Base-by-base conservation (phyloP, 2,329 filamentous ascomycete genomes). In the Spiromastix sp. region DNA sequence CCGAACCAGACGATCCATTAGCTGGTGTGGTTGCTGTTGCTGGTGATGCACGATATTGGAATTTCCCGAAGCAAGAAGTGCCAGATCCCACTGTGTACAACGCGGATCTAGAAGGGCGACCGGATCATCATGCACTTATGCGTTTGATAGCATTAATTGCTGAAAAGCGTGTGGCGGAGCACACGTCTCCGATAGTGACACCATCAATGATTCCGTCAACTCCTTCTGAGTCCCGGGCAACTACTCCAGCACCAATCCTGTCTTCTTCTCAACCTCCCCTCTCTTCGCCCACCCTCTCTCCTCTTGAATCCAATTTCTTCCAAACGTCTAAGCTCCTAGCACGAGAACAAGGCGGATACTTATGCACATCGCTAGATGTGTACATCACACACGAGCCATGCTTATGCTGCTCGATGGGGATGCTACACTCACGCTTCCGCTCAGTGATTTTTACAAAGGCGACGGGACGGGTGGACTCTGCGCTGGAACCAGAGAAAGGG, bases 361-460 rank as follows among this genome's bases (percentile, higher is more conserved):
- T 98, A 13, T 96, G 89, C 61, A 85, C 93, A 46, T 84, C 85
- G 36, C 72, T 98, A 19, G 89, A 96, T 59, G 74, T 98, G 38
- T 96, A 95, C 62, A 70, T 93, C 41, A 94, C 87, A 2, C 87
- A 96, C 53, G 91, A 98, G 61, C 91, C 91, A 4, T 98, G 91
- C 55, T 74, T 93, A 41, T 93, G 93, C 74, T 98, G 91, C 61
- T 85, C 83, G 22, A 96, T 96, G 91, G 91, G 85, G 1, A 81
- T 96, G 48, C 70, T 96, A 15, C 87, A 96, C 55, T 95, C 89
- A 6, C 77, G 91, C 33, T 94, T 98, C 70, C 79, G 84, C 29
- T 79, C 81, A 35, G 82, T 87, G 34, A 72, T 93, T 25, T 93
- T 94, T 60, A 50, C 53, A 0, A 47, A 54, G 3, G 74, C 83